phyloP scores from a whole-genome alignment of 345 rosid species.

The Gossypium herbaceum region DNA sequence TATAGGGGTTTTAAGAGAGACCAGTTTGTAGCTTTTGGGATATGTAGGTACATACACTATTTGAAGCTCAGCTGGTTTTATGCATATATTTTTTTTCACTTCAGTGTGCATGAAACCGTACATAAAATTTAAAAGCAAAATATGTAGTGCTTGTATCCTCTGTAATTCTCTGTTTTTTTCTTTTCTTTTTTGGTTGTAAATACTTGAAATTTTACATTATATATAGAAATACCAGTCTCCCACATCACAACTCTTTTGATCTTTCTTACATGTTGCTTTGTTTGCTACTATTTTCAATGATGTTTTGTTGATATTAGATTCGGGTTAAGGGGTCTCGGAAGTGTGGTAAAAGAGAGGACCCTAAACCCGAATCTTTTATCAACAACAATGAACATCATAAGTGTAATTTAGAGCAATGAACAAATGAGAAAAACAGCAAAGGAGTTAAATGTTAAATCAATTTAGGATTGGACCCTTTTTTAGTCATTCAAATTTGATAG shows the following conservation, averaged over 20 bases:
- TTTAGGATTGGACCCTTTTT: no score
- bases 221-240: not conserved
- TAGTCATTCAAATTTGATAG: no score
- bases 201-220: not conserved
- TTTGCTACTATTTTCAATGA: not conserved
- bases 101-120: constrained; percentile 3
- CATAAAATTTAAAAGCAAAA: not conserved
- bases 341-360: no score
- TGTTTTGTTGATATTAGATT: no score
- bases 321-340: no score
- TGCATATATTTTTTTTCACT: constrained; percentile 37
- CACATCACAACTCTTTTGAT: not conserved
- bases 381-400: no score
- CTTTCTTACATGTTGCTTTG: not conserved
- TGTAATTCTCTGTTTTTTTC: constrained; percentile 7
- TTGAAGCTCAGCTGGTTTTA: constrained; percentile 70
- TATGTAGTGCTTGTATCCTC: not conserved
- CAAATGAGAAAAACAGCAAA: no score
- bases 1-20: not conserved
- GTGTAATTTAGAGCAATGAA: no score
- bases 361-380: no score
- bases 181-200: not conserved
- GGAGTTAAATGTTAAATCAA: no score
- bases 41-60: constrained; percentile 24
- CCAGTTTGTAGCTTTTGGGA: constrained; percentile 60